A percentile compares a stretch with the other conserved stretches of the same genome.
Conservation (phyloP, 192 early-diverging fungal genomes). For the Podila epigama region DNA sequence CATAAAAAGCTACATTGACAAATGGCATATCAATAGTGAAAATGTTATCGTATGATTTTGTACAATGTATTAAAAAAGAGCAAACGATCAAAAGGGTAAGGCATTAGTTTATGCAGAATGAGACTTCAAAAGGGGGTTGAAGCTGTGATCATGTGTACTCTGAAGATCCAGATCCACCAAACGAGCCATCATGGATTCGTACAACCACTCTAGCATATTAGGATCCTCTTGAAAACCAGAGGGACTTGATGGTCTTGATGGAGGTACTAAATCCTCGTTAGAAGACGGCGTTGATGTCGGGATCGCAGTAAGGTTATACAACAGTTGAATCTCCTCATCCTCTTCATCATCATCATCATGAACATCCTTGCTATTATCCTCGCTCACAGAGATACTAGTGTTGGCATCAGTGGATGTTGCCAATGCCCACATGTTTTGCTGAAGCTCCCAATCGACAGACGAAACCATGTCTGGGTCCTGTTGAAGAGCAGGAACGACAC, state of each 20-base stretch:
- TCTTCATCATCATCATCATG: constrained; percentile 24
- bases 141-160: constrained; percentile 9
- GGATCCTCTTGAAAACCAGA: constrained; percentile 27
- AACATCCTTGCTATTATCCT: too few relatives aligned
- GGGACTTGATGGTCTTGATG: neutral
- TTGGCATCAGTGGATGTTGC: too few relatives aligned
- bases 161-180: constrained; percentile 42
- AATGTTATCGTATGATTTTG: too few relatives aligned
- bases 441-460: constrained; percentile 34
- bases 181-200: constrained; percentile 48
- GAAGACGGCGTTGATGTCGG: neutral
- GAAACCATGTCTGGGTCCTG: neutral
- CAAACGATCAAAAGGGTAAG: neutral
- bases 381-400: too few relatives aligned
- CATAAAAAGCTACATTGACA: neutral
- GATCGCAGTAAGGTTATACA: constrained; percentile 18
- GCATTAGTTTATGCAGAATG: constrained; percentile 6
- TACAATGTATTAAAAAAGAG: too few relatives aligned
- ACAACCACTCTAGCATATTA: constrained; percentile 45
- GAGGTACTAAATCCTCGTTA: neutral
- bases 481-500: neutral
- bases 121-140: constrained; percentile 1
- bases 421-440: constrained; percentile 36
- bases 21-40: neutral
- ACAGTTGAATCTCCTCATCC: constrained; percentile 32